A percentile compares a stretch with the other conserved stretches of the same genome.
Evolutionary conservation across 2,329 filamentous ascomycete species (phyloP).

Genomic region (Xylaria sp.): DNA sequence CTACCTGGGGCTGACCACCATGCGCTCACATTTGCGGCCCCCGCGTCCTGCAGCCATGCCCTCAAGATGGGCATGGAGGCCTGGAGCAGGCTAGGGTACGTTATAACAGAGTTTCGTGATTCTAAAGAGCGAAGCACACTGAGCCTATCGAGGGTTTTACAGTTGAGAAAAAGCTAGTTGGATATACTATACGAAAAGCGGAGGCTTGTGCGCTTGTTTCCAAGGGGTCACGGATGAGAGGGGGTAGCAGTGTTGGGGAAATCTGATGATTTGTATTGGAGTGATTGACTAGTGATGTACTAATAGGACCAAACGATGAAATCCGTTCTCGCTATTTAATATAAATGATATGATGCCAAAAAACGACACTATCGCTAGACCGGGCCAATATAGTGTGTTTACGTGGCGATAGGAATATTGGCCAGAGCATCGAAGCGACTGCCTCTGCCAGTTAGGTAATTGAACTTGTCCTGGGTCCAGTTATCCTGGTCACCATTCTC

Average conservation of each 20-base stretch:
- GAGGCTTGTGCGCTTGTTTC: not conserved
- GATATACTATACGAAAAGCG: no score
- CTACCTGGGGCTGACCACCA: no score
- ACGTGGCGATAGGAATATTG: conserved; percentile 18
- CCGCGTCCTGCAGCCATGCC: no score
- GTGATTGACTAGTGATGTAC: not conserved
- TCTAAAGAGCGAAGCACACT: no score
- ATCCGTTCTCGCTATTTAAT: not conserved
- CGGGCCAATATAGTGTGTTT: not conserved
- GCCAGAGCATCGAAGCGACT: conserved; percentile 53
- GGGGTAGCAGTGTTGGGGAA: not conserved
- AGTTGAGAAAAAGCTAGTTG: no score
- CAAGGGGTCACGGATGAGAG: not conserved
- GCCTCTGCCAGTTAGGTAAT: conserved; percentile 53
- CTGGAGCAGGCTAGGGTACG: no score
- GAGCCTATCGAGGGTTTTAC: no score
- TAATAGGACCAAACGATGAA: not conserved
- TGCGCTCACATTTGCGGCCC: no score
- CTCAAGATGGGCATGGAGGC: no score
- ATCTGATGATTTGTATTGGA: not conserved
- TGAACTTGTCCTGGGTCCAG: conserved; percentile 44
- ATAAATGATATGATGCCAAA: not conserved
- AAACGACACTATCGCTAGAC: not conserved
- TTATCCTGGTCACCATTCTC: conserved; percentile 38
- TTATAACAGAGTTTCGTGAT: no score